phyloP scores from a whole-genome alignment of 2,329 filamentous ascomycete genomes.

The Alternaria dauci region DNA sequence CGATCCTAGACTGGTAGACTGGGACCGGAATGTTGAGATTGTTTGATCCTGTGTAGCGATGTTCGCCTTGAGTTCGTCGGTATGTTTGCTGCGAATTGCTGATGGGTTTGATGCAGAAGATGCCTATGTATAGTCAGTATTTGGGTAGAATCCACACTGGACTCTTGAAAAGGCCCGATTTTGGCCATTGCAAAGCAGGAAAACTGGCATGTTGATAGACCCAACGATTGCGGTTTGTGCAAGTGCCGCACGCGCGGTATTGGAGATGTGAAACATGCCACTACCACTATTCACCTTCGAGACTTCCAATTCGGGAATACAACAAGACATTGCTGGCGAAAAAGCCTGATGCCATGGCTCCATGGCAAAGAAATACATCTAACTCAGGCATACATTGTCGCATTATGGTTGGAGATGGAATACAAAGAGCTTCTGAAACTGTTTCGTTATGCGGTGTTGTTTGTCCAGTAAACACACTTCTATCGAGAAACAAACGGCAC shows the following conservation, averaged over 20 bases:
- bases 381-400: conserved; percentile 28
- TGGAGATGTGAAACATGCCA: conserved; percentile 8
- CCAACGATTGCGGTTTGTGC: not conserved
- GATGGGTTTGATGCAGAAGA: conserved; percentile 25
- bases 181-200: not conserved
- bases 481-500: conserved; percentile 36
- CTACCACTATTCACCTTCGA: not conserved
- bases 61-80: conserved; percentile 41
- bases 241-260: not conserved
- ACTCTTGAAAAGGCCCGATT: not conserved
- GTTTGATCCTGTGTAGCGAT: conserved; percentile 43
- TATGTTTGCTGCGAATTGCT: conserved; percentile 27
- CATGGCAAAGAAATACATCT: conserved; percentile 17
- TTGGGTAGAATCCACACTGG: not conserved
- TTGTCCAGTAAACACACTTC: conserved; percentile 28
- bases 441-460: conserved; percentile 36
- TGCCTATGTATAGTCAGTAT: conserved; percentile 29
- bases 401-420: conserved; percentile 21
- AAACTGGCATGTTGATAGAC: not conserved
- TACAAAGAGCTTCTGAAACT: conserved; percentile 32
- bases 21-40: conserved; percentile 45
- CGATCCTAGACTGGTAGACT: conserved; percentile 47
- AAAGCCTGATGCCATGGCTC: not conserved
- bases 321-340: not conserved
- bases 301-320: not conserved